Conservation (phyloP, 164 flowering plant genomes). For the Magnolia sinica region DNA sequence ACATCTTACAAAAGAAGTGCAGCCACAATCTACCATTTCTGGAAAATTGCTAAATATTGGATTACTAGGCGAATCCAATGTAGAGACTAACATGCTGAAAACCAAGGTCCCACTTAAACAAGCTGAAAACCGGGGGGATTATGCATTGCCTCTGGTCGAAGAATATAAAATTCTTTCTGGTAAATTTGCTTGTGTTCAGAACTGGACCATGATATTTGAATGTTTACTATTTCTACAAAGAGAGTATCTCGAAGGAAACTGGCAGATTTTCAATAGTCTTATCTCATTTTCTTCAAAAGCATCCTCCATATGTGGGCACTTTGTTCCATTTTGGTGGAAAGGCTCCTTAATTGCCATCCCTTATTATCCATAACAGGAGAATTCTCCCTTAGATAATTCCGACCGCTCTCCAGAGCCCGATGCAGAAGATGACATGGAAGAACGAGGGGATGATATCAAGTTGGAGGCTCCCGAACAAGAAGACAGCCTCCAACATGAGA, state of each 20-base stretch:
- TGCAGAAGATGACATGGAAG: slow-evolving; percentile 53
- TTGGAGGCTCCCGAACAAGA: slow-evolving; percentile 24
- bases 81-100: not conserved
- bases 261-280: too few relatives aligned
- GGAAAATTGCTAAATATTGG: not conserved
- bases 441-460: slow-evolving; percentile 35
- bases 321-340: not conserved
- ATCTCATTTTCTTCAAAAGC: not conserved
- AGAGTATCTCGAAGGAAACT: too few relatives aligned
- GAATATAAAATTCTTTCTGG: too few relatives aligned
- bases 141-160: too few relatives aligned
- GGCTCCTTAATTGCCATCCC: not conserved
- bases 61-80: not conserved
- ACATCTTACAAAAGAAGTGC: not conserved
- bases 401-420: slow-evolving; percentile 49
- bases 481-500: slow-evolving; percentile 23
- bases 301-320: not conserved
- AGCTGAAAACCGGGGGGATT: too few relatives aligned
- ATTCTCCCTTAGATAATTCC: slow-evolving; percentile 47
- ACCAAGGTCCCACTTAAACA: too few relatives aligned
- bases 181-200: too few relatives aligned
- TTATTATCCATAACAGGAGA: slow-evolving; percentile 34
- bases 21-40: not conserved
- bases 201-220: too few relatives aligned
- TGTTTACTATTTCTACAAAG: too few relatives aligned